Conservation (phyloP, 805 yeast species). For the Cyberlindnera euphorbiae region DNA sequence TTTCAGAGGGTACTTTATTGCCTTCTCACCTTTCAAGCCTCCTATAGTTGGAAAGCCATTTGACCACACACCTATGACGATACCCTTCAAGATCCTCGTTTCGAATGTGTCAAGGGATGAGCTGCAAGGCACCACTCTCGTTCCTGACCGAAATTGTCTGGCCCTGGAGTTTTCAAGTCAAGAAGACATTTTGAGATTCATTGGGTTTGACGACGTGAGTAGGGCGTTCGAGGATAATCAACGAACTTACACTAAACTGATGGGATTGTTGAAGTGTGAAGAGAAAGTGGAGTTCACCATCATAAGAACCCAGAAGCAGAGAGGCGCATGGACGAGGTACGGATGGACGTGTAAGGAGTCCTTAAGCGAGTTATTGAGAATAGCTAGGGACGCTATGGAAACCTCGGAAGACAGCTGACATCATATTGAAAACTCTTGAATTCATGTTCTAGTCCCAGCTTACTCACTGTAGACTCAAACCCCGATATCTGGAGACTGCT, state of each 20-base stretch:
- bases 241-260: neutral
- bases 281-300: neutral
- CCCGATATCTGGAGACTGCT: too few species aligned
- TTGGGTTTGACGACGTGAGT: slow-evolving; percentile 3
- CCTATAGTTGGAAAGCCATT: slow-evolving; percentile 3
- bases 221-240: neutral
- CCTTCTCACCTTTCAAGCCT: slow-evolving; percentile 1
- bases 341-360: slow-evolving; percentile 6
- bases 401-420: too few species aligned
- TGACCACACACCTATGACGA: neutral
- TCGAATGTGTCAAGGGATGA: slow-evolving; percentile 3
- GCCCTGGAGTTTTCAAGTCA: slow-evolving; percentile 1
- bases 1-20: slow-evolving; percentile 1
- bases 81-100: slow-evolving; percentile 4
- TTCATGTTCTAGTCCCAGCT: too few species aligned
- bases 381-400: too few species aligned
- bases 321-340: slow-evolving; percentile 1
- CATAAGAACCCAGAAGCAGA: neutral
- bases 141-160: slow-evolving; percentile 8
- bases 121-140: slow-evolving; percentile 1
- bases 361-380: neutral
- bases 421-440: too few species aligned
- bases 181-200: slow-evolving; percentile 2
- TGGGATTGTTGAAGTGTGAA: neutral
- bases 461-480: too few species aligned